Evolutionary conservation across 768 basidiomycete genomes (phyloP).

Genomic region (Russula compacta): DNA sequence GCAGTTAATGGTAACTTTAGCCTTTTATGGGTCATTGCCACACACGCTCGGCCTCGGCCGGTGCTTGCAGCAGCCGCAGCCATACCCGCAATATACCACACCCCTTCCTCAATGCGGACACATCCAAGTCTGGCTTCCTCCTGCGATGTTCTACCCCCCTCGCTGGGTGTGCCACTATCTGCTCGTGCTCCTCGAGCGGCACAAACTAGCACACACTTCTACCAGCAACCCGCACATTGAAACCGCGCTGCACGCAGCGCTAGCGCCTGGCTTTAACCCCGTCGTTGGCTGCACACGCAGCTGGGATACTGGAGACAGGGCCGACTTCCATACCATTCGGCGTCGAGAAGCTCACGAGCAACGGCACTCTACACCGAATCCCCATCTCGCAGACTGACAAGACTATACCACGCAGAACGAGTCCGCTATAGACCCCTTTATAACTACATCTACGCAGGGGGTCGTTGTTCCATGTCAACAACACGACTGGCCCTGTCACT

Average conservation of each 20-base stretch:
- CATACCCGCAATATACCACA: constrained; percentile 58
- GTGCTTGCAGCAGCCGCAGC: neutral
- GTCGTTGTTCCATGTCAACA: constrained; percentile 44
- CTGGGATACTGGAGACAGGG: constrained; percentile 53
- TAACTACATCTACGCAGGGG: constrained; percentile 20
- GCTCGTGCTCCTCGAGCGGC: constrained; percentile 30
- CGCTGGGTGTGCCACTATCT: constrained; percentile 42
- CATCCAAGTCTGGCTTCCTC: constrained; percentile 65
- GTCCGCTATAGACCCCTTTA: neutral
- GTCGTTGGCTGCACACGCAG: constrained; percentile 61
- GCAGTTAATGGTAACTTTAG: neutral
- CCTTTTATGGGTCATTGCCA: neutral
- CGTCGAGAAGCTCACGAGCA: constrained; percentile 44
- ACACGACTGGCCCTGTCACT: constrained; percentile 53
- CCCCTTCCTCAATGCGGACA: constrained; percentile 44
- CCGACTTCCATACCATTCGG: constrained; percentile 37
- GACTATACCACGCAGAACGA: constrained; percentile 44
- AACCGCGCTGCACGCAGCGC: constrained; percentile 43
- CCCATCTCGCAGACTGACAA: constrained; percentile 58
- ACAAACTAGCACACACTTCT: constrained; percentile 23
- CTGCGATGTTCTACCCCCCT: constrained; percentile 44
- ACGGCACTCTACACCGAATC: constrained; percentile 48
- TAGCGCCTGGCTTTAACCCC: constrained; percentile 50
- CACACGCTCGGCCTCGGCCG: neutral
- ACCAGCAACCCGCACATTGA: constrained; percentile 48